phyloP scores from a whole-genome alignment of 352 stramenopile species.

The Phytophthora megakarya region DNA sequence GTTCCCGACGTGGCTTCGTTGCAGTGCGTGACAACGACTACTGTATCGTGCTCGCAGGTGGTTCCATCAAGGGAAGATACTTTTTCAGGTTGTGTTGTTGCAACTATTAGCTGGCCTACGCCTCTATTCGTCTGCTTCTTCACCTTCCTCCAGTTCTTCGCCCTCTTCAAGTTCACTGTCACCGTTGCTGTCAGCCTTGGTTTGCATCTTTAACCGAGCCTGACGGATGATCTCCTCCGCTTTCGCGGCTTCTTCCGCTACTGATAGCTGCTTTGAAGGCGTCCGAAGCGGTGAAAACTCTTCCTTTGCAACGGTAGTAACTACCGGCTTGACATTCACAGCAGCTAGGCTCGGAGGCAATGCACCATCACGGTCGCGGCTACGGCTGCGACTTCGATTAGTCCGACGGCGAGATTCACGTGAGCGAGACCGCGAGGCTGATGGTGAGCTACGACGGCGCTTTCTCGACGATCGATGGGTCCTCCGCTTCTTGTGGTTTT shows the following conservation, averaged over 20 bases:
- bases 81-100: slow-evolving; percentile 16
- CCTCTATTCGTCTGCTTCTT: slow-evolving; percentile 35
- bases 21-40: neutral
- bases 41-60: slow-evolving; percentile 3
- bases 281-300: slow-evolving; percentile 23
- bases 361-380: slow-evolving; percentile 20
- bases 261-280: slow-evolving; percentile 30
- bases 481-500: slow-evolving; percentile 34
- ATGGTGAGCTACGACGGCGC: slow-evolving; percentile 31
- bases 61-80: slow-evolving; percentile 5
- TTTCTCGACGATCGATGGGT: slow-evolving; percentile 32
- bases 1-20: neutral
- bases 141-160: slow-evolving; percentile 54
- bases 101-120: slow-evolving; percentile 3
- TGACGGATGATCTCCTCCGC: slow-evolving; percentile 77
- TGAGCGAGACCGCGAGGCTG: slow-evolving; percentile 47
- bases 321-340: slow-evolving; percentile 12
- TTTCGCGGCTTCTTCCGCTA: slow-evolving; percentile 54
- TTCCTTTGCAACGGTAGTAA: slow-evolving; percentile 3
- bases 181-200: slow-evolving; percentile 38
- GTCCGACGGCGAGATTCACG: slow-evolving; percentile 22
- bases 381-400: slow-evolving; percentile 35
- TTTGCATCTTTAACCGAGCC: slow-evolving; percentile 61
- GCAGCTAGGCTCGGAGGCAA: slow-evolving; percentile 31
- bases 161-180: slow-evolving; percentile 69